phyloP scores from a whole-genome alignment of 129 eudicot species.

The Pittosporum tobira region DNA sequence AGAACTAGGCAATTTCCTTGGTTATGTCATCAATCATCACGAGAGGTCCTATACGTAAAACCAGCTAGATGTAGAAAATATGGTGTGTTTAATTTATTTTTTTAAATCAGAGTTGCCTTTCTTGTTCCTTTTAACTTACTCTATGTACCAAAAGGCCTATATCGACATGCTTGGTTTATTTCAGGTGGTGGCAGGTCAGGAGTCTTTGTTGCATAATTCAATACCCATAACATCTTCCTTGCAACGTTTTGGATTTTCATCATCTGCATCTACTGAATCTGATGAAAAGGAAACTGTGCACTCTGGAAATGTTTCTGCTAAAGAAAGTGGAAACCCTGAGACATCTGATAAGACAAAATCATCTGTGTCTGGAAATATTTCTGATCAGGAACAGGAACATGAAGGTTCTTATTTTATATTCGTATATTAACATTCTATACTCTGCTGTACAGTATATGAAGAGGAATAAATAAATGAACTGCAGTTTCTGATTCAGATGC shows the following conservation, averaged over 20 bases:
- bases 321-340: conserved; percentile 17
- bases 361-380: conserved; percentile 15
- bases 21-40: too few species aligned
- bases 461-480: conserved; percentile 15
- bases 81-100: too few species aligned
- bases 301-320: conserved; percentile 21
- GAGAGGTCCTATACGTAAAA: too few species aligned
- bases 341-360: conserved; percentile 9
- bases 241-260: conserved; percentile 50
- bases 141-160: too few species aligned
- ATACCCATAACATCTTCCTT: conserved; percentile 22
- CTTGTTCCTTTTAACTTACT: too few species aligned
- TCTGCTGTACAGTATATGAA: conserved; percentile 19
- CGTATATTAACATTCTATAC: conserved; percentile 1
- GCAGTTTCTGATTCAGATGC: conserved; percentile 27
- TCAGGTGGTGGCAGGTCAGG: conserved; percentile 37
- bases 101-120: too few species aligned
- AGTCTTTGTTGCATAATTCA: conserved; percentile 32
- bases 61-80: too few species aligned
- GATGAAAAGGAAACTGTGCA: conserved; percentile 39
- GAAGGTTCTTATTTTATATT: conserved; percentile 32
- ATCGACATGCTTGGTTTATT: conserved; percentile 1
- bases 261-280: conserved; percentile 61
- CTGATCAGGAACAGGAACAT: conserved; percentile 22
- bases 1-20: too few species aligned